Evolutionary conservation across 495 filamentous ascomycete genomes (phyloP), one percentile per base, ranked within the genome.

Genomic region (Immersiella caudata): DNA sequence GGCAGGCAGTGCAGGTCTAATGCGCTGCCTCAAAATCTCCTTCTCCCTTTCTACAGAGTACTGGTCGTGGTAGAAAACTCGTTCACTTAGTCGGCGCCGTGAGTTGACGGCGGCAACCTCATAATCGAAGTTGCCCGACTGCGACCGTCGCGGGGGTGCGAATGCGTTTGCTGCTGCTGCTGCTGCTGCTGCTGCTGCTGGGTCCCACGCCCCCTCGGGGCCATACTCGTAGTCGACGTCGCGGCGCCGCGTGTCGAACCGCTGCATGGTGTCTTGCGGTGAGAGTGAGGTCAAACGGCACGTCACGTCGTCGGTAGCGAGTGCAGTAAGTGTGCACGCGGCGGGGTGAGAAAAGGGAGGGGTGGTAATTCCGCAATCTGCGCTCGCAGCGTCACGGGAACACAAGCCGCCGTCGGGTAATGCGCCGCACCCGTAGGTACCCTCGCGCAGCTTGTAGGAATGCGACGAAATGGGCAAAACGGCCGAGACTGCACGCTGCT

Each of bases 1-100:
- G 54, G n/a, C 40, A 18, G 40, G 14, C 11, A 46, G 40, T 6
- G 40, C 22, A 27, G 14, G 51, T 36, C 21, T 18, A n/a, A 29
- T 49, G 59, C 67, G 62, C 29, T 62, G 63, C 27, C 65, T 69
- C 20, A 69, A 36, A 58, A 20, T 60, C 12, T 68, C 66, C n/a
- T 62, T 62, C 36, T 65, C 67, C 22, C 46, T 35, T 57, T 66
- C 67, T 16, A 40, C 57, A 25, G 36, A 35, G 24, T 27, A 27
- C 6, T 62, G 24, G 9, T 57, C 54, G 7, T 6, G 54, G 54
- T 57, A 27, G 20, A 27, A 57, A 2, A 27, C 20, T 7, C 54
- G 54, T 6, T 57, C 54, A 21, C 54, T 24, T 21, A 21, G 40
- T 18, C 40, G 6, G 40, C 11, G 40, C 16, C 40, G 9, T 4